A percentile compares a stretch with the other conserved stretches of the same genome.
Conservation (phyloP, 2,329 filamentous ascomycete genomes). For the Aureobasidium musti region DNA sequence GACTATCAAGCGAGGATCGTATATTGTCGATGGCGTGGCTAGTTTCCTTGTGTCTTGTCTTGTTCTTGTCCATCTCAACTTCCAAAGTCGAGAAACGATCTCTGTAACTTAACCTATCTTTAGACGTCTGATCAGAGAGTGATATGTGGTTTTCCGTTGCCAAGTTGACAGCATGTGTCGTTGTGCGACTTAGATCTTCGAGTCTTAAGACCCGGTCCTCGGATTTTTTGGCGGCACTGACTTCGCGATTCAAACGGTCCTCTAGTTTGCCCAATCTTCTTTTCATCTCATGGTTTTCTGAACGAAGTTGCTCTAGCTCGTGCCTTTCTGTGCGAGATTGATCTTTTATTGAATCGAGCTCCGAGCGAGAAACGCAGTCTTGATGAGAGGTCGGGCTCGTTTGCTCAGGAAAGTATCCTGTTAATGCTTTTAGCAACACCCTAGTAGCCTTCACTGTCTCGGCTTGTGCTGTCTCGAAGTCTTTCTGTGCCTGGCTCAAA, state of each 20-base stretch:
- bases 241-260: background rate
- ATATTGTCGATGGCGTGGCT: background rate
- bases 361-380: slow-evolving; percentile 7
- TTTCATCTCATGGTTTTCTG: background rate
- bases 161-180: background rate
- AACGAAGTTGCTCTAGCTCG: background rate
- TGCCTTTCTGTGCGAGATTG: background rate
- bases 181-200: background rate
- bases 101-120: background rate
- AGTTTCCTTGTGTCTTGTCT: background rate
- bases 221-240: too few species aligned
- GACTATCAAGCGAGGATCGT: background rate
- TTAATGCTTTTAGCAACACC: background rate
- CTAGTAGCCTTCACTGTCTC: background rate
- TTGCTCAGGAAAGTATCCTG: background rate
- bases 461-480: background rate
- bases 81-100: background rate
- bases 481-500: background rate
- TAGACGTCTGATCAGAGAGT: background rate
- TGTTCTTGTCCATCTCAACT: background rate
- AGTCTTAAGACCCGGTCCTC: background rate
- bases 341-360: background rate
- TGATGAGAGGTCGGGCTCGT: background rate
- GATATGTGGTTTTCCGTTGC: background rate
- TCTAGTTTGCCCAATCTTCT: background rate